Conservation (phyloP, 345 rosid genomes). For the Hibiscus tridactylites region DNA sequence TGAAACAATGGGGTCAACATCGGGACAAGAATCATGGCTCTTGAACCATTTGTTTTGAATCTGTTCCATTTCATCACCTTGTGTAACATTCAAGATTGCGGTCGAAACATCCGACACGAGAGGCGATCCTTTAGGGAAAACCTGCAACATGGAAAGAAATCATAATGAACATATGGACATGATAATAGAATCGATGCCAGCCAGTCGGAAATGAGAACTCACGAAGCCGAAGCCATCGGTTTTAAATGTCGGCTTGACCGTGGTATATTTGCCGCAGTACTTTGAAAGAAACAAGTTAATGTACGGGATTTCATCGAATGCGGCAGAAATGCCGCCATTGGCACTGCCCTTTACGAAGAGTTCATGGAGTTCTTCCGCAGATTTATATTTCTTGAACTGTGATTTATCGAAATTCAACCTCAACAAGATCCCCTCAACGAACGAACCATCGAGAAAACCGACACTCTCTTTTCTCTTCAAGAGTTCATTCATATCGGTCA, state of each 20-base stretch:
- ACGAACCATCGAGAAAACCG: conserved; percentile 38
- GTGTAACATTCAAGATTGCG: conserved; percentile 31
- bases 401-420: conserved; percentile 15
- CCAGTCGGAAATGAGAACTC: not conserved
- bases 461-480: conserved; percentile 28
- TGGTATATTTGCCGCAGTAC: conserved; percentile 28
- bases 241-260: conserved; percentile 24
- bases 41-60: conserved; percentile 25
- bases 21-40: conserved; percentile 13
- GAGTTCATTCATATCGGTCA: conserved; percentile 30
- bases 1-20: conserved; percentile 14
- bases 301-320: conserved; percentile 30
- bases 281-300: conserved; percentile 30
- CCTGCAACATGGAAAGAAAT: conserved; percentile 15
- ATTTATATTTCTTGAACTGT: conserved; percentile 10
- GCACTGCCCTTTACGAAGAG: conserved; percentile 27
- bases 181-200: too few relatives aligned
- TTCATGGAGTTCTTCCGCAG: conserved; percentile 21
- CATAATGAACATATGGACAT: not conserved
- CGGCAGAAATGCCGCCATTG: conserved; percentile 35
- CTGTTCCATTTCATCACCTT: conserved; percentile 20
- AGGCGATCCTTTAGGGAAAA: conserved; percentile 37
- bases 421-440: conserved; percentile 23
- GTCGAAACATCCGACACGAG: conserved; percentile 35
- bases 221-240: conserved; percentile 37